Base-by-base conservation (phyloP, 2,329 filamentous ascomycete genomes). In the Alternaria ventricosa region DNA sequence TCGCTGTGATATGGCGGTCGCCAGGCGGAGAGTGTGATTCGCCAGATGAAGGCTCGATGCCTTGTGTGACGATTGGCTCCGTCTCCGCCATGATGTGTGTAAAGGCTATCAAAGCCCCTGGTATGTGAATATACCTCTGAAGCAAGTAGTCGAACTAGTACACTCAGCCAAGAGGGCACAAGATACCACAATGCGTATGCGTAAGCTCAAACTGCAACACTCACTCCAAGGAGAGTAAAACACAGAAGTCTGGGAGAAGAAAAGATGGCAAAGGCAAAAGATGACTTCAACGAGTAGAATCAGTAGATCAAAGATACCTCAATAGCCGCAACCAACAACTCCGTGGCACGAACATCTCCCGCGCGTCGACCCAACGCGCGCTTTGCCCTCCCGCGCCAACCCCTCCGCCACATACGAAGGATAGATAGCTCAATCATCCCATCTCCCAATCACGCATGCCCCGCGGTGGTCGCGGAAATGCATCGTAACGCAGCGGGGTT, bases 31-130 rank as follows among this genome's bases (percentile, higher is more conserved):
- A 75, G 58, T 79, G 75, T 27, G 75, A 69, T 58, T 73, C 55
- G 23, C 75, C 75, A 15, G 74, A 78, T 12, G 68, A 71, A 5
- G 77, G 76, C 55, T 78, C 77, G 25, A 79, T 66, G 25, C 76
- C 77, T 6, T 72, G 71, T 57, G 75, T 78, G 43, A 75, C 41
- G n/a, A 78, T 75, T 1, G 75, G 74, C 3, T 63, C 63, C 2
- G 64, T 59, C 11, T 74, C 71, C 18, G 71, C 65, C 71, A 76
- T 76, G 11, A 9, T 54, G 33, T 25, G 20, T 47, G 5, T 50
- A 1, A 9, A 22, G 33, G 20, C 5, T 25, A 15, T 36, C 4
- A 1, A 13, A 22, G 30, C 20, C 30, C 25, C 33, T 44, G 46
- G 44, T 54, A 58, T 53, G 6, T 56, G 4, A 12, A 30, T 18